Conservation (phyloP, 2,329 filamentous ascomycete genomes). For the Trichoderma sp. region DNA sequence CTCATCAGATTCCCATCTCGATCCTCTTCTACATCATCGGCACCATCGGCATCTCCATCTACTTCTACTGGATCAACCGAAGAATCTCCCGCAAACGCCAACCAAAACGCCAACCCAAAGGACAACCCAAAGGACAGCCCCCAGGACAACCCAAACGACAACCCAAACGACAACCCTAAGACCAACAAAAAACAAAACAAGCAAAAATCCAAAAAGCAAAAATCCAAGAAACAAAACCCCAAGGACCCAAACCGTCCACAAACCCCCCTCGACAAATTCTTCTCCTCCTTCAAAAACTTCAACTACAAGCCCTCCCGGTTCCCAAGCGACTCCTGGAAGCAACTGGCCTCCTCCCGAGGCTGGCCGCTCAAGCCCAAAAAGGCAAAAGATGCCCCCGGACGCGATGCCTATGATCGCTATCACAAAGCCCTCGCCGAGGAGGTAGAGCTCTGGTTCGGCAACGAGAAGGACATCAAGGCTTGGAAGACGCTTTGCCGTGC, state of each 20-base stretch:
- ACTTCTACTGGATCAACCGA: too few species aligned
- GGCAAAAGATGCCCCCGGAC: background rate
- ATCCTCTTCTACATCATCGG: too few species aligned
- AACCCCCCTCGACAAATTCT: conserved; percentile 15
- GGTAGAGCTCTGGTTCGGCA: conserved; percentile 9
- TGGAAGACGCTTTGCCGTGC: conserved; percentile 17
- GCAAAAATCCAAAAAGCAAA: too few species aligned
- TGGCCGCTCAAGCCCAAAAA: background rate
- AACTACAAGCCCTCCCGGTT: background rate
- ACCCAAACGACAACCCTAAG: too few species aligned
- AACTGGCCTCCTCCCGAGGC: background rate
- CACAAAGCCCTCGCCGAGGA: conserved; percentile 16
- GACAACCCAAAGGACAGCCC: too few species aligned
- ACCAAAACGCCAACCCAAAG: too few species aligned
- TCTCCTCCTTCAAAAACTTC: conserved; percentile 1
- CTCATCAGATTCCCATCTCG: too few species aligned
- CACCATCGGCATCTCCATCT: too few species aligned
- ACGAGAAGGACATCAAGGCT: background rate
- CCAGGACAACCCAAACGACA: too few species aligned
- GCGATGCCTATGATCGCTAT: background rate
- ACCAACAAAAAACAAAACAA: too few species aligned
- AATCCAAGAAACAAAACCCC: too few species aligned
- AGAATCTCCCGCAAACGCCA: too few species aligned
- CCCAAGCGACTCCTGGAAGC: background rate
- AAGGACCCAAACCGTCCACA: background rate